Evolutionary conservation across 345 rosid species (phyloP), one percentile per base, ranked within the genome.

Genomic region (Dipteronia sinensis): DNA sequence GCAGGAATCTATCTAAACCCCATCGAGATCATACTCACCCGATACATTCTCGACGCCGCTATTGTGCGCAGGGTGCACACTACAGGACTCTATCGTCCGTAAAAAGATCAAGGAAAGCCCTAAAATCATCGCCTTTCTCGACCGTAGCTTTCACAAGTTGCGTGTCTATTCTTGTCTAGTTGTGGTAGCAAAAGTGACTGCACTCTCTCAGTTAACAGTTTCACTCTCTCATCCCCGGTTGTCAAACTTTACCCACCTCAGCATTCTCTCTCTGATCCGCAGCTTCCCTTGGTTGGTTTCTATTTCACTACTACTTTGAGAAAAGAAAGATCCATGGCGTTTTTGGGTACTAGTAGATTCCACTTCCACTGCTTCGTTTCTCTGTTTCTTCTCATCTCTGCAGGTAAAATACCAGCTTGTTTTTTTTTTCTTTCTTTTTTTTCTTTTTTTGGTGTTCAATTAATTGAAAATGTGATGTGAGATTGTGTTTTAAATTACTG

Each of bases 371-470:
- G 25, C 73, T 69, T n/a, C 64, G 70, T 67, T 65, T 79, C 74
- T 1, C 65, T 79, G 0, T 29, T 85, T 42, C 76, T 88, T 27
- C 61, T 71, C 55, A 16, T 85, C 74, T 90, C 58, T 16, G 19
- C 83, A 85, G 91, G 91, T 34, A 34, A 34, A 34, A 34, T 87
- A 78, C 70, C 46, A 13, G 13, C 10, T 55, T 31, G 22, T 22
- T 13, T 63, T n/a, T 19, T 22, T 38, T 1, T 46, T 19, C 15
- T 55, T n/a, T n/a, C 12, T 7, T 20, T 2, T 2, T 15, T 46
- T 46, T 10, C 49, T 8, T 42, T 42, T 42, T 65, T 55, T 19
- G 7, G 8, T 11, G 3, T 67, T 31, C 47, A 74, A 66, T 40
- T 59, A 42, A 4, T 67, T 23, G 38, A 17, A 67, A 51, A 42